Conservation (phyloP, 2,329 filamentous ascomycete species). For the Moelleriella libera region DNA sequence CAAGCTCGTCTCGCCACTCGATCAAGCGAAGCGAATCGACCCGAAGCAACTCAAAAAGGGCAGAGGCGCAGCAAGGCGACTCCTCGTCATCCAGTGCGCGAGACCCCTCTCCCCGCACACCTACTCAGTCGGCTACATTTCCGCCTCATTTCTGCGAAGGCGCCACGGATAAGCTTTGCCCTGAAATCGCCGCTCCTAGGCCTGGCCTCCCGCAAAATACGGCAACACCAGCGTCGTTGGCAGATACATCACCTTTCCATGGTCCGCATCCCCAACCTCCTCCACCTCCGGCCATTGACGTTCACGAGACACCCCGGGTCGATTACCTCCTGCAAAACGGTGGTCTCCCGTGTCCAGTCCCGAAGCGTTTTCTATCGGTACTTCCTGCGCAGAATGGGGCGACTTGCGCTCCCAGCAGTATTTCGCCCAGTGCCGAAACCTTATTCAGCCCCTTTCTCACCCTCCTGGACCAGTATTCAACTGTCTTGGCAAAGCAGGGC, state of each 20-base stretch:
- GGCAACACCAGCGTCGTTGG: constrained; percentile 20
- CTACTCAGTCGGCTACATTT: constrained; percentile 39
- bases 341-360: constrained; percentile 57
- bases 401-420: constrained; percentile 46
- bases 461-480: constrained; percentile 73
- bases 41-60: constrained; percentile 14
- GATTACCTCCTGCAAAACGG: constrained; percentile 89
- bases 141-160: constrained; percentile 28
- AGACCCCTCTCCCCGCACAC: constrained; percentile 47
- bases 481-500: constrained; percentile 68
- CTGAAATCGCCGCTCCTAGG: constrained; percentile 20
- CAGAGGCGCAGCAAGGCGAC: constrained; percentile 28
- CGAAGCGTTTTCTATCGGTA: constrained; percentile 58
- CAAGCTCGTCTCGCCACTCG: constrained; percentile 19
- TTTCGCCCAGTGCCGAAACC: constrained; percentile 52
- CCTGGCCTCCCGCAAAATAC: constrained; percentile 20
- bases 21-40: constrained; percentile 23
- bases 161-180: constrained; percentile 19
- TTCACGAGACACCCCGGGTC: constrained; percentile 63
- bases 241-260: constrained; percentile 13
- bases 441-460: constrained; percentile 75
- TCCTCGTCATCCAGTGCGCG: constrained; percentile 31
- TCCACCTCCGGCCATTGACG: constrained; percentile 60
- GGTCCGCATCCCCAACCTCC: constrained; percentile 38
- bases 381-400: constrained; percentile 38